phyloP scores from a whole-genome alignment of 345 rosid species.

The Hibiscus tridactylites region DNA sequence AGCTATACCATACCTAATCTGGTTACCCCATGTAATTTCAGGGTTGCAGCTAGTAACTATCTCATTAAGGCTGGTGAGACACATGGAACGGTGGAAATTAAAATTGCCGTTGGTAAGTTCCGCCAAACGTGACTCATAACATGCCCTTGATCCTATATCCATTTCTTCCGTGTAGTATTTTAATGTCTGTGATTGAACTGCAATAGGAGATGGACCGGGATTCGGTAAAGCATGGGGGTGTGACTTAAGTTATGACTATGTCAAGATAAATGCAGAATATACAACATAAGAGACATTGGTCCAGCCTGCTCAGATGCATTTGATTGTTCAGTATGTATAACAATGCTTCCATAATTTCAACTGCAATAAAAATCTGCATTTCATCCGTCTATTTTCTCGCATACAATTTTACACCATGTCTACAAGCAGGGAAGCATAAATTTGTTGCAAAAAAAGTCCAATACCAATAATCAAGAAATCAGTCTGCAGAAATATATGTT shows the following conservation, averaged over 20 bases:
- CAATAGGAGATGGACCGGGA: constrained; percentile 60
- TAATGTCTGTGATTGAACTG: background rate
- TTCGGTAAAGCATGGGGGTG: constrained; percentile 81
- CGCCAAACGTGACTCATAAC: background rate
- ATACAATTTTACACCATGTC: background rate
- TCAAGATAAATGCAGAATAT: constrained; percentile 87
- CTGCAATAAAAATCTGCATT: background rate
- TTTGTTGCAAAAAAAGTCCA: background rate
- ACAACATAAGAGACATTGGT: constrained; percentile 35
- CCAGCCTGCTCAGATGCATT: background rate
- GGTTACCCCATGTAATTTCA: constrained; percentile 16
- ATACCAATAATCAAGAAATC: background rate
- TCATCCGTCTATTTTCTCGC: background rate
- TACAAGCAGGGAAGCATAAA: background rate
- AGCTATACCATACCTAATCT: background rate
- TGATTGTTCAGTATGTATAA: background rate
- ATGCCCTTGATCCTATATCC: background rate
- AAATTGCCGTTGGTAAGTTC: constrained; percentile 68
- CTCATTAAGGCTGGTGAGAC: constrained; percentile 68
- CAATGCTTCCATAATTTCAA: background rate
- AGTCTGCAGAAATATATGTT: background rate
- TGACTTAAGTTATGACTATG: constrained; percentile 81
- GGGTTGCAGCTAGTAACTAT: constrained; percentile 68
- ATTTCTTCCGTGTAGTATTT: background rate
- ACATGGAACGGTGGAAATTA: constrained; percentile 65